A percentile compares a stretch with the other conserved stretches of the same genome.
Evolutionary conservation across 2,329 filamentous ascomycete genomes (phyloP).

Genomic region (Monilinia vaccinii-corymbosi): DNA sequence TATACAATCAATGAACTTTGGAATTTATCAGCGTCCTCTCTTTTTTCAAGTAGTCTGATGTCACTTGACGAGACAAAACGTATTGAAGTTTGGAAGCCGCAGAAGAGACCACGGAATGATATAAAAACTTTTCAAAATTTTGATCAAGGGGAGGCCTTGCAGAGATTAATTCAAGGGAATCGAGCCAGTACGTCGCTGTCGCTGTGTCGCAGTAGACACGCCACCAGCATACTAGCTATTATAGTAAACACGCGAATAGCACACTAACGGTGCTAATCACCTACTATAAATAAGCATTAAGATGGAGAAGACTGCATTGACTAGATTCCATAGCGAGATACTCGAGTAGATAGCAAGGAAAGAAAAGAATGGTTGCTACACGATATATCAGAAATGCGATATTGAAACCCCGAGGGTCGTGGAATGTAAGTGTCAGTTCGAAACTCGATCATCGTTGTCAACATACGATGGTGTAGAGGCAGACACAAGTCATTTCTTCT

Average conservation of each 20-base stretch:
- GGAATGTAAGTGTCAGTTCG: not conserved
- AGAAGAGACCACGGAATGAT: not conserved
- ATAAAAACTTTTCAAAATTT: not conserved
- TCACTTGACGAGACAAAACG: not conserved
- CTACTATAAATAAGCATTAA: too few species aligned
- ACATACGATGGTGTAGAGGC: not conserved
- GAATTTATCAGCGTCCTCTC: not conserved
- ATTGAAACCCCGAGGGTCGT: not conserved
- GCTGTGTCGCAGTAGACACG: too few species aligned
- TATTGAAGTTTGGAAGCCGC: not conserved
- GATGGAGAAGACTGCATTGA: not conserved
- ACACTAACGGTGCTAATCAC: too few species aligned
- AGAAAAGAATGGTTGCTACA: not conserved
- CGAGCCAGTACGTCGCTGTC: not conserved
- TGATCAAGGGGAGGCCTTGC: not conserved
- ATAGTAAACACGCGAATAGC: too few species aligned
- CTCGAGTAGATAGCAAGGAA: not conserved
- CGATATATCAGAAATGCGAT: not conserved
- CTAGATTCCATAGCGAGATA: not conserved
- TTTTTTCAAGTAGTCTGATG: not conserved
- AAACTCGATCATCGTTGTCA: not conserved
- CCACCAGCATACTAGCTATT: too few species aligned
- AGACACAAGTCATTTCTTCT: not conserved
- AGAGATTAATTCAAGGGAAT: not conserved
- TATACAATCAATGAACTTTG: not conserved